Percentiles rank a stretch among this genome's conserved stretches.
Conservation (phyloP, 257 asterid species). For the Solanum habrochaites region DNA sequence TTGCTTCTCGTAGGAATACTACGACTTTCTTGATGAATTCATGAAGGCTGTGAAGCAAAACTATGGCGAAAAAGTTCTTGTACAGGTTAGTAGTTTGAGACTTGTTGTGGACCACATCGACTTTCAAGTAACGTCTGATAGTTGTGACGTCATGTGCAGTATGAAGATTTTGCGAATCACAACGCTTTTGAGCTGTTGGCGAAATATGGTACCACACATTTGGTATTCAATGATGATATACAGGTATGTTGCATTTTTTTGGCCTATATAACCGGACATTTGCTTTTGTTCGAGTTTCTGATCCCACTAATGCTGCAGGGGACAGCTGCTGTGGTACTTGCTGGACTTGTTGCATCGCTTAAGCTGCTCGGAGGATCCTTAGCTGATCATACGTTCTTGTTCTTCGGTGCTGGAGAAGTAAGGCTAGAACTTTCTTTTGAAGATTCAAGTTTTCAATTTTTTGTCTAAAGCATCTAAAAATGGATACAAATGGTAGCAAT, state of each 20-base stretch:
- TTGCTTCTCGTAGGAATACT: slow-evolving; percentile 50
- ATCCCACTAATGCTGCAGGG: slow-evolving; percentile 46
- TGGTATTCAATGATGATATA: slow-evolving; percentile 89
- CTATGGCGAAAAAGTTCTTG: slow-evolving; percentile 87
- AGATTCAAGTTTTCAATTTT: not conserved
- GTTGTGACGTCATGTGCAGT: slow-evolving; percentile 25
- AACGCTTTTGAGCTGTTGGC: slow-evolving; percentile 92
- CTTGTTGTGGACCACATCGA: not conserved
- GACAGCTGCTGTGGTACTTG: slow-evolving; percentile 86
- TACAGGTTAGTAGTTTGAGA: slow-evolving; percentile 47
- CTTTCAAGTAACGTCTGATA: not conserved
- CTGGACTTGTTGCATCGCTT: slow-evolving; percentile 87
- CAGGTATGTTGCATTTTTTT: slow-evolving; percentile 36
- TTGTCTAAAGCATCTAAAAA: not conserved
- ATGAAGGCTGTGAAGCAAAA: slow-evolving; percentile 90
- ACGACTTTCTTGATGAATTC: slow-evolving; percentile 74
- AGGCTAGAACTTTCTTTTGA: not conserved
- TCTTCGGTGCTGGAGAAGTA: slow-evolving; percentile 99
- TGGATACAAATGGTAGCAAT: not conserved
- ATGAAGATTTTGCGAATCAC: slow-evolving; percentile 95
- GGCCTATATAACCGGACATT: not conserved
- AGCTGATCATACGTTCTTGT: slow-evolving; percentile 85
- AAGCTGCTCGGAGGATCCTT: slow-evolving; percentile 78
- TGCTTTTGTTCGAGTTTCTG: not conserved
- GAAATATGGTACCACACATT: slow-evolving; percentile 80